Base-by-base conservation (phyloP, 129 eudicot genomes). In the Helichrysum umbraculigerum region DNA sequence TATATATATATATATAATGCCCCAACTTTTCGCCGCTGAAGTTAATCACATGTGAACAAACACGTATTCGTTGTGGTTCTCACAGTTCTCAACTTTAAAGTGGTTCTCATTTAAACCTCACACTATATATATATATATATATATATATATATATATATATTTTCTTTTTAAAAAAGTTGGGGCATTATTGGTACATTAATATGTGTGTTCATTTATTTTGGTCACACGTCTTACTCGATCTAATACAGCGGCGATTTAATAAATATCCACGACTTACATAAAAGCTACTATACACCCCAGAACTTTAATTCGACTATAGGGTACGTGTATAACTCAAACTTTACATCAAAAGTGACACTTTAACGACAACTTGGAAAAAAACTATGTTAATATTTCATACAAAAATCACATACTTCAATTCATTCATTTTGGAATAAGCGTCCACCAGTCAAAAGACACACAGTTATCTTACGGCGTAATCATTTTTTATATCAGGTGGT, bases 401-500 rank as follows among this genome's bases (percentile, higher is more conserved):
- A 47, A 42, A 11, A 47, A 14, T 47, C 54, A 14, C 16, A 11
- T 11, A 12, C 16, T 3, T 2, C 0, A 0, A 4, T 44, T 44
- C 16, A 44, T 11, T 44, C n/a, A n/a, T 2, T 11, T 12, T 11
- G 0, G 0, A 11, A 12, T 44, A 39, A 34, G 12, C 9, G 11
- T 39, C 2, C 10, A 8, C 44, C 2, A 7, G 9, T 7, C 10
- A 39, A 39, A 39, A 58, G 32, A n/a, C 28, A 58, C 29, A 21
- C 32, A 6, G 2, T 6, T 52, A 52, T 4, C 59, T 14, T 16
- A 52, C 4, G 15, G 3, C 0, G 21, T 52, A 52, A 56, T 56
- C 3, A 20, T 19, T 0, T 8, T 16, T 16, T 52, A 0, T 60
- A 20, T 44, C 41, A 91, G 97, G 96, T 92, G 97, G 97, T 92